A percentile compares a stretch with the other conserved stretches of the same genome.
These are phyloP conservation scores for Penicillium atrosanguineum DNA, from an alignment of 495 filamentous ascomycete species.

Conservation along the genomic window DNA sequence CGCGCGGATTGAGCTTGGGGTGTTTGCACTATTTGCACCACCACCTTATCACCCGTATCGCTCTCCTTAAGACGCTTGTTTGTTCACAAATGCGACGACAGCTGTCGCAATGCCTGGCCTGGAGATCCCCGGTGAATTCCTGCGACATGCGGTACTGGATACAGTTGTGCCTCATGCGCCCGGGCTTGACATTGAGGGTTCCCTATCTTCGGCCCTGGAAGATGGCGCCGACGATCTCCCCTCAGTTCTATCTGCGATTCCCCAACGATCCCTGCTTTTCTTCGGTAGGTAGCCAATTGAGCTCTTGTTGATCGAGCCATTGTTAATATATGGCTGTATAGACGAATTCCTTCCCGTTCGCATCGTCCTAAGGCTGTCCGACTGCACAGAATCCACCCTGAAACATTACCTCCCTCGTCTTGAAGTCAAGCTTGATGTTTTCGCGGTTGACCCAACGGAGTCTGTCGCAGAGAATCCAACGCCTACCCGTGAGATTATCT, in stretches of 20 bases:
- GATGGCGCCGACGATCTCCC: constrained; percentile 45
- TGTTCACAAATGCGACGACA: constrained; percentile 23
- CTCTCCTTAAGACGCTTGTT: not conserved
- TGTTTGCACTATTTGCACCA: constrained; percentile 27
- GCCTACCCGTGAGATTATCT: constrained; percentile 63
- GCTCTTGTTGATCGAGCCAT: constrained; percentile 28
- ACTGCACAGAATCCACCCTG: constrained; percentile 56
- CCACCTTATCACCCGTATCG: constrained; percentile 21
- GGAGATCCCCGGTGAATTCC: constrained; percentile 54
- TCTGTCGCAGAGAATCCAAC: constrained; percentile 42
- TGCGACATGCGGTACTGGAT: constrained; percentile 69
- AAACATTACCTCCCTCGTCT: constrained; percentile 61
- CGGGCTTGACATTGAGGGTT: constrained; percentile 60
- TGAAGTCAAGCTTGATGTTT: constrained; percentile 66
- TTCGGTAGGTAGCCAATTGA: constrained; percentile 60
- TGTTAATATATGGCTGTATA: constrained; percentile 52
- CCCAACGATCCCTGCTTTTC: constrained; percentile 54
- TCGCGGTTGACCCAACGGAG: constrained; percentile 61
- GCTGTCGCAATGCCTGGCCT: constrained; percentile 39
- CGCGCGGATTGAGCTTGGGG: constrained; percentile 29
- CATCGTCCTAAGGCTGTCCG: constrained; percentile 66
- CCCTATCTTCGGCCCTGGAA: constrained; percentile 47
- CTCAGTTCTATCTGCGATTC: constrained; percentile 48
- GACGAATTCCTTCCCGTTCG: constrained; percentile 78
- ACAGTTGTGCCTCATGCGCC: constrained; percentile 75